Evolutionary conservation across 208 protist genomes (phyloP), one percentile per base, ranked within the genome.

Genomic region (Tritrichomonas musculus): DNA sequence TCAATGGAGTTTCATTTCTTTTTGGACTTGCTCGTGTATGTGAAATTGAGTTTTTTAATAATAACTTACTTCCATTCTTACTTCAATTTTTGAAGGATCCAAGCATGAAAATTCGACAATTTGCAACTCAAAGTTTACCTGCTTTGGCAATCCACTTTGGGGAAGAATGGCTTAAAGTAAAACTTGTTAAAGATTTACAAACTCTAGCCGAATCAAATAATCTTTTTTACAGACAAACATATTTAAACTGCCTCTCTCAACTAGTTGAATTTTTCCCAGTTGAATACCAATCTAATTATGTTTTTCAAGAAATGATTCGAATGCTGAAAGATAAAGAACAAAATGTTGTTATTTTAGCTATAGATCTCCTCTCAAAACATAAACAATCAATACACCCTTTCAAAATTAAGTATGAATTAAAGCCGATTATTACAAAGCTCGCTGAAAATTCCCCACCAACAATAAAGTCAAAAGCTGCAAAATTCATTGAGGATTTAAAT

Each of bases 221-320:
- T 44, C 53, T 47, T 44, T 53, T 84, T 0, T 44, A 84, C n/a
- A 11, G 73, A 11, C 41, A 84, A 84, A 84, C 73, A 25, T 84
- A 84, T 84, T 53, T 84, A 11, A 11, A 33, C 53, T 47, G n/a
- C 36, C 49, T 84, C 9, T 84, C 73, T 11, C 41, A 11, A 0
- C 41, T 84, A 1, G 73, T 53, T 53, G 11, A 8, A 3, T 84
- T 84, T n/a, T 84, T 84, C 73, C 73, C 73, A 49, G 73, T 84
- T 53, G 41, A 84, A 25, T 84, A 84, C 30, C 73, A 84, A 25
- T 47, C n/a, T 13, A 84, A 84, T 44, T 84, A 84, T 44, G 73
- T 84, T 53, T 84, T 84, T 44, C 73, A 84, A 25, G 41, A 36
- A 53, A 84, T 84, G 73, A 84, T 84, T 53, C 49, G 73, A 84